Evolutionary conservation across 208 protist genomes (phyloP).

Genomic region (Trypanosoma cruzi): DNA sequence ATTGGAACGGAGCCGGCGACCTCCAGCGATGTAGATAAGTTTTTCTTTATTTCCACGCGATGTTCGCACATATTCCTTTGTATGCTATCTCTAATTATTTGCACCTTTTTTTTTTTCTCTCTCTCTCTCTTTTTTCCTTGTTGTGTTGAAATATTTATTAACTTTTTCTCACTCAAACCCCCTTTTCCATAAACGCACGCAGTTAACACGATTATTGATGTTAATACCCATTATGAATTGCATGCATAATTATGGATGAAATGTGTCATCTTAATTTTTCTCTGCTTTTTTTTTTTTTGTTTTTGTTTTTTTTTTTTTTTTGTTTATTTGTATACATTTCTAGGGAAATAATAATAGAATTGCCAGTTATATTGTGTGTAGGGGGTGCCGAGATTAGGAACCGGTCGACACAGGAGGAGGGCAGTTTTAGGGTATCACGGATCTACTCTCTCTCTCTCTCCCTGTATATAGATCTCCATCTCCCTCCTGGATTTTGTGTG

Average conservation of each 20-base stretch:
- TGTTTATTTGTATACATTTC: not conserved
- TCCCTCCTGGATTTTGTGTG: too few species aligned
- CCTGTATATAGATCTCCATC: too few species aligned
- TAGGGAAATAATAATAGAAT: not conserved
- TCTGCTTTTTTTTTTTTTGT: conserved; percentile 23
- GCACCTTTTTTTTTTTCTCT: not conserved
- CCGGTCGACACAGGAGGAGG: not conserved
- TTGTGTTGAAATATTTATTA: not conserved
- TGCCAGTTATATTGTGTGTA: not conserved
- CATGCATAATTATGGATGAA: not conserved
- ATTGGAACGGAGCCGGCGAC: not conserved
- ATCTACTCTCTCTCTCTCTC: too few species aligned
- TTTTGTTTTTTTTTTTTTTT: conserved; percentile 21
- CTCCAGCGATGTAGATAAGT: not conserved
- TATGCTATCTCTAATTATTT: not conserved
- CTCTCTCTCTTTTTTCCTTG: not conserved
- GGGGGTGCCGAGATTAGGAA: not conserved
- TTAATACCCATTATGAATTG: not conserved
- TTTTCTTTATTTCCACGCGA: not conserved
- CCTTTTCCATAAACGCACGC: not conserved
- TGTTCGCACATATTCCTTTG: not conserved
- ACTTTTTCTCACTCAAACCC: not conserved
- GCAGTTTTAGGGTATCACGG: too few species aligned
- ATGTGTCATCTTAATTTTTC: not conserved
- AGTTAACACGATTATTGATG: not conserved